Evolutionary conservation across 1,284 basidiomycete genomes (phyloP), one percentile per base, ranked within the genome.

Genomic region (Puccinia polysora): DNA sequence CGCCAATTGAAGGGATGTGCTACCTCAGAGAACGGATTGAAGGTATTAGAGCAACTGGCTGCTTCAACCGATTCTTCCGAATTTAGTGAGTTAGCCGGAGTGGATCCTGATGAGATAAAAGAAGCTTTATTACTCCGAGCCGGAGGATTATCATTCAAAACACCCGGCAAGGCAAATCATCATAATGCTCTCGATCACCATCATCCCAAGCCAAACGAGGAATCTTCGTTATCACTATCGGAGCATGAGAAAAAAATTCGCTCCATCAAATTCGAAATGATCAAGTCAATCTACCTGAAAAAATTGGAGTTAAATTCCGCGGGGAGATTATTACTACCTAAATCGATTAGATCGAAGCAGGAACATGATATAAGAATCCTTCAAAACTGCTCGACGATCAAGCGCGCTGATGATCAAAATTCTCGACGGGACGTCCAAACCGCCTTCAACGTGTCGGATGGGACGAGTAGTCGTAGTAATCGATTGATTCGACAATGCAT

Each of bases 261-360:
- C 58, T 45, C 52, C 15, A 69, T 69, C 14, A 69, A 59, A 69
- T 45, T 56, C n/a, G 52, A 69, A 59, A 69, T 69, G 65, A 69
- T 69, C 43, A 69, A 69, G 59, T 69, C 65, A 32, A 69, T 69
- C 30, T 69, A 69, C 25, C 43, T 58, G 53, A 58, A 59, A 50
- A 69, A 69, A 59, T 45, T 69, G 25, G 65, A 69, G 36, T 34
- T 69, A 7, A 69, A 69, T 59, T 56, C 52, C 7, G 43, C 55
- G 12, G 65, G 65, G 8, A 30, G 65, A 23, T 59, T 69, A 28
- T 45, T 69, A 38, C 32, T 69, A 30, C 65, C 65, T 23, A 58
- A 59, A 68, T 56, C 40, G 45, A 56, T 68, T 36, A 30, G 65
- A 58, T 30, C 52, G 12, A 58, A 59, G 43, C 38, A 69, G 49